Evolutionary conservation across 106 monocot species (phyloP), one percentile per base, ranked within the genome.

Genomic region (Acanthochlamys bracteata): DNA sequence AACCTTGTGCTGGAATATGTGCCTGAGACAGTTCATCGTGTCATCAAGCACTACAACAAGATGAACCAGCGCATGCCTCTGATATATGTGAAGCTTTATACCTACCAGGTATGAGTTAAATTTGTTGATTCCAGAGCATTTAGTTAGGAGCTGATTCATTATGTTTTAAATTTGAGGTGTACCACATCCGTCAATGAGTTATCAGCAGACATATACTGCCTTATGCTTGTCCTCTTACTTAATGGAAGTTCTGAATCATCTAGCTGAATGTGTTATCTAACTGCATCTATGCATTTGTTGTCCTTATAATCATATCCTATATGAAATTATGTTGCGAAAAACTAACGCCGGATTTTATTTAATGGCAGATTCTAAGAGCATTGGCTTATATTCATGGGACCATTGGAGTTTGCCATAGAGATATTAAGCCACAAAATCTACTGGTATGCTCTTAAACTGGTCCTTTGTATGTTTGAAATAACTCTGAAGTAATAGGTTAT

Each of bases 341-440:
- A 49, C 4, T 49, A 17, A 49, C 10, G 49, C 9, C 9, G 40
- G 39, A 40, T 39, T n/a, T 59, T 4, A 15, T 60, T 47, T 61
- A 22, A 49, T 33, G 25, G 47, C 82, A 86, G 86, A 86, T 86
- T 24, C 82, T 71, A 42, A 79, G 86, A 73, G 86, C 86, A 55
- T 47, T 86, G 70, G 81, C 82, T 61, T 86, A 86, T 59, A 86
- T 86, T 41, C 86, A 86, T 67, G 76, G 76, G 41, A 73, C 59
- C 69, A 86, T 86, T 66, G 86, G 86, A 20, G 86, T 86, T 26
- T 86, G 86, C 40, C 86, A 86, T 67, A 82, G 86, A 51, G 86
- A 86, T 54, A 86, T 86, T 49, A 86, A 86, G 69, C 86, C 86
- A 13, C 86, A 86, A 60, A 86, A 86, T 55, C 86, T 86, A 67